phyloP scores from a whole-genome alignment of 2,329 filamentous ascomycete genomes.

The Colletotrichum godetiae region DNA sequence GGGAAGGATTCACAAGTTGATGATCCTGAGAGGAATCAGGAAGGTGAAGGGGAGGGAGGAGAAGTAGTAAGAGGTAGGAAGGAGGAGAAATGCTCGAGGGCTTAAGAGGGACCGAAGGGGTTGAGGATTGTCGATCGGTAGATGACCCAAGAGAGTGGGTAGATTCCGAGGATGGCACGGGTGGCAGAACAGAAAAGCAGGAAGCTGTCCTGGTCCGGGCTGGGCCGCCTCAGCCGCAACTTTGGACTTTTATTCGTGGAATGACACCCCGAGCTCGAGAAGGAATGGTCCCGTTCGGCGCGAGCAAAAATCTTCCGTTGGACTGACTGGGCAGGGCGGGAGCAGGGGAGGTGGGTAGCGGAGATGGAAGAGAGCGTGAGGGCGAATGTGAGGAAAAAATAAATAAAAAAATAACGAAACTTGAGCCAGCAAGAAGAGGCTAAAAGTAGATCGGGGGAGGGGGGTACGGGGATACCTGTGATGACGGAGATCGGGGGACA shows the following conservation, averaged over 20 bases:
- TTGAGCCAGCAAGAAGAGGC: constrained; percentile 9
- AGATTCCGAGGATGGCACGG: background rate
- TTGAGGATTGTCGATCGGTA: constrained; percentile 25
- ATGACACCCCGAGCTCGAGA: constrained; percentile 25
- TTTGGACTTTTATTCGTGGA: constrained; percentile 32
- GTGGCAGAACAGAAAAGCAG: background rate
- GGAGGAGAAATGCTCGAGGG: constrained; percentile 12
- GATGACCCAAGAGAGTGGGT: background rate
- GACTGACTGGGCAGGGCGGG: constrained; percentile 10
- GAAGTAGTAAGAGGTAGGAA: background rate
- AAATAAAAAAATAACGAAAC: background rate
- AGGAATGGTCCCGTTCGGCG: constrained; percentile 22
- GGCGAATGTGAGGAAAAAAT: background rate
- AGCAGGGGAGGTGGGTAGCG: background rate
- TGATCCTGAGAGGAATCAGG: background rate
- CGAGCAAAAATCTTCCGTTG: constrained; percentile 26
- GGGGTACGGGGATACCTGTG: background rate
- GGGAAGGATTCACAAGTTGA: background rate
- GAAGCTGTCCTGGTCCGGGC: constrained; percentile 13
- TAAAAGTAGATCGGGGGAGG: constrained; percentile 27
- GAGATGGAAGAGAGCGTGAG: background rate
- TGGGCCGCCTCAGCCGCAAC: constrained; percentile 28
- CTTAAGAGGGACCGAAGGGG: constrained; percentile 24
- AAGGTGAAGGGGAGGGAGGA: background rate
- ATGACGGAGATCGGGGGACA: background rate